phyloP scores from a whole-genome alignment of 345 rosid genomes.

The Eucalyptus erythrocorys region DNA sequence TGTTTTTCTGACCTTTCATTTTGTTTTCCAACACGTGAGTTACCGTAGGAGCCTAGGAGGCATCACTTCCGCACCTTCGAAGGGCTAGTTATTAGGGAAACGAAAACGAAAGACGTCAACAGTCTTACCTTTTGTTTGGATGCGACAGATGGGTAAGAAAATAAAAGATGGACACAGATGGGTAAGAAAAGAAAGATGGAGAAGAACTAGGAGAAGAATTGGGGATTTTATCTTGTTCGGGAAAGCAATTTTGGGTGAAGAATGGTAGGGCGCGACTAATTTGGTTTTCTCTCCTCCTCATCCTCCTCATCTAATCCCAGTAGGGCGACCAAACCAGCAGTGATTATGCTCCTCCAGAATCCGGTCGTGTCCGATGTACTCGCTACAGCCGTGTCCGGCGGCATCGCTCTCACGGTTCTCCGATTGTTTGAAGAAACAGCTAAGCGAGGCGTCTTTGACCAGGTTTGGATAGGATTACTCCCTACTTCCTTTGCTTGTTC shows the following conservation, averaged over 20 bases:
- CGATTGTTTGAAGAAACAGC: conserved; percentile 58
- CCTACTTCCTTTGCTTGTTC: neutral
- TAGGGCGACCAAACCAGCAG: neutral
- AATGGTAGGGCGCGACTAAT: neutral
- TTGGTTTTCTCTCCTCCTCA: neutral
- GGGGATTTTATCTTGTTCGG: neutral
- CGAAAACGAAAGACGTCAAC: neutral
- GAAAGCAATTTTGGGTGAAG: neutral
- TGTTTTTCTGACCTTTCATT: too few species aligned
- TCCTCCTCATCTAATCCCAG: neutral
- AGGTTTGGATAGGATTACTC: conserved; percentile 32
- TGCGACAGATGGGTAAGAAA: neutral
- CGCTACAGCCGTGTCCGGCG: conserved; percentile 25
- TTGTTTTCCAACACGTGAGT: too few species aligned
- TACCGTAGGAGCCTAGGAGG: too few species aligned
- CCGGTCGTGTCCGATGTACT: conserved; percentile 42
- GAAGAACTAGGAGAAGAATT: neutral
- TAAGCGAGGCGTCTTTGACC: conserved; percentile 47
- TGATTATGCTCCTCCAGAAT: conserved; percentile 24
- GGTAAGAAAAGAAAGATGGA: neutral
- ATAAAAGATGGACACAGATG: neutral
- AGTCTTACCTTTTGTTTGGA: neutral
- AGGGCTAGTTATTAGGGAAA: too few species aligned
- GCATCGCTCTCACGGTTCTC: conserved; percentile 40
- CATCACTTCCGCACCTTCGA: too few species aligned